Evolutionary conservation across 78 protist genomes (phyloP).

Genomic region (Dictyostelium citrinum): DNA sequence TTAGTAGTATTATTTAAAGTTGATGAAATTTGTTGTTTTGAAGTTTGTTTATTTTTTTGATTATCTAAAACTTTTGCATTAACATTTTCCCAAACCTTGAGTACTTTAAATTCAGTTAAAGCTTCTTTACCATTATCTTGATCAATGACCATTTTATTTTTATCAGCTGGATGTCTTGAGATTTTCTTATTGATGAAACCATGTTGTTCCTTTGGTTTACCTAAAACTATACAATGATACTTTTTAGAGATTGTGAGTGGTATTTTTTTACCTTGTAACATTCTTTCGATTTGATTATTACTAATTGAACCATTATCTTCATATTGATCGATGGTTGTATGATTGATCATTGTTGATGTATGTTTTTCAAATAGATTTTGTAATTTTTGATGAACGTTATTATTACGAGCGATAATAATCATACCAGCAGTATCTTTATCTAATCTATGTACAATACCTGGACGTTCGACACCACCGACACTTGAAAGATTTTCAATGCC

Average conservation of each 20-base stretch:
- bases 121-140: slow-evolving; percentile 60
- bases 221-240: slow-evolving; percentile 53
- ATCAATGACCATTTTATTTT: slow-evolving; percentile 72
- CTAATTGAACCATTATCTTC: not conserved
- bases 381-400: not conserved
- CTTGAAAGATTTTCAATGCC: slow-evolving; percentile 13
- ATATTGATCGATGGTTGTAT: not conserved
- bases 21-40: not conserved
- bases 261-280: not conserved
- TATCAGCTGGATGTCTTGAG: slow-evolving; percentile 70
- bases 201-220: slow-evolving; percentile 30
- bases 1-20: no score
- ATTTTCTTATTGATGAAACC: slow-evolving; percentile 35
- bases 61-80: slow-evolving; percentile 2
- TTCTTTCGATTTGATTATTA: not conserved
- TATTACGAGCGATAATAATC: slow-evolving; percentile 54
- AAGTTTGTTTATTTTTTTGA: not conserved
- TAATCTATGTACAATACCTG: slow-evolving; percentile 23
- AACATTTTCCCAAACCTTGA: slow-evolving; percentile 21
- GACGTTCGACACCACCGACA: slow-evolving; percentile 49
- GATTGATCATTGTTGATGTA: slow-evolving; percentile 9
- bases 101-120: slow-evolving; percentile 60
- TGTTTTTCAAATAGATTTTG: slow-evolving; percentile 31
- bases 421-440: slow-evolving; percentile 76
- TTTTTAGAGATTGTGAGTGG: slow-evolving; percentile 45